phyloP scores from a whole-genome alignment of 2,329 filamentous ascomycete genomes.

The Curvularia verruculosa region DNA sequence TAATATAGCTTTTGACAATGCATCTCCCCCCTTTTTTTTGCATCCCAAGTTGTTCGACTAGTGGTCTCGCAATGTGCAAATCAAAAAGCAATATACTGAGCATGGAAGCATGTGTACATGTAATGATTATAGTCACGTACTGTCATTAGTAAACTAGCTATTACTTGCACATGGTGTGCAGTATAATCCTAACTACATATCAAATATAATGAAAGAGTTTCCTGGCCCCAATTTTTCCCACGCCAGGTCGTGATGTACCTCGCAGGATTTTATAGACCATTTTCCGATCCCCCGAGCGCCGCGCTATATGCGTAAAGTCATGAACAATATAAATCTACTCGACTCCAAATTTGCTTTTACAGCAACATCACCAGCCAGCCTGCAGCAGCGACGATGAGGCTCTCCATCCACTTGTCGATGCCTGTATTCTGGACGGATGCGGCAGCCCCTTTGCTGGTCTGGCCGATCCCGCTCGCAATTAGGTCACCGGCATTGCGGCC shows the following conservation, averaged over 20 bases:
- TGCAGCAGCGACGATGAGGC: slow-evolving; percentile 31
- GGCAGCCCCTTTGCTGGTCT: slow-evolving; percentile 25
- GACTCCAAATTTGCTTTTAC: slow-evolving; percentile 17
- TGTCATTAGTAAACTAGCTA: not conserved
- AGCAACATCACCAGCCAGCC: slow-evolving; percentile 39
- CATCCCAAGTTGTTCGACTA: not conserved
- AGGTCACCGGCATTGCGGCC: slow-evolving; percentile 26
- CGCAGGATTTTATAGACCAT: not conserved
- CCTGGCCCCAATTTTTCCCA: not conserved
- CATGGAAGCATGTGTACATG: not conserved
- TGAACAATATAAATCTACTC: not conserved
- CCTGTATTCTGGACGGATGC: slow-evolving; percentile 12
- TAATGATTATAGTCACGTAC: not conserved
- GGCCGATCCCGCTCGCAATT: slow-evolving; percentile 36
- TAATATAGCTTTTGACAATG: too few species aligned
- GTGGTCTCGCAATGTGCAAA: not conserved
- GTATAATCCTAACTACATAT: not conserved
- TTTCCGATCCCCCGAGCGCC: slow-evolving; percentile 4
- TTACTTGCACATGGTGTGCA: not conserved
- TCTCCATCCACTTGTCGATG: slow-evolving; percentile 36
- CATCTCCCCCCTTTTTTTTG: not conserved
- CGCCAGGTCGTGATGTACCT: not conserved
- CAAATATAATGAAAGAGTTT: not conserved
- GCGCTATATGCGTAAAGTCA: slow-evolving; percentile 12
- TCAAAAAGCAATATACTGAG: not conserved